Conservation (phyloP, 208 protist species). For the Leishmania guyanensis region DNA sequence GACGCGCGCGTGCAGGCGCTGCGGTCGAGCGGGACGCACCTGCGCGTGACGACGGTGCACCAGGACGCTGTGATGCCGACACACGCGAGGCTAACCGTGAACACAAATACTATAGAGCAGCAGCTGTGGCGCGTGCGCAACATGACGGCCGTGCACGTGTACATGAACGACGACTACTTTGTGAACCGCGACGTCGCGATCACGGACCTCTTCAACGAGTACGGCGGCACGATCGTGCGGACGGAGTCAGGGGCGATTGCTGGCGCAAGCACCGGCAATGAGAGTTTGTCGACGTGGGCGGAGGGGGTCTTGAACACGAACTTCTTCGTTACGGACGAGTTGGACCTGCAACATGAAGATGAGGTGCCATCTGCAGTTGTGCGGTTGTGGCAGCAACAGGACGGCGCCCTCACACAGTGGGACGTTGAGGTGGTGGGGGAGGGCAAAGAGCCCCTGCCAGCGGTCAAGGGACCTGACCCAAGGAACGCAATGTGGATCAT, state of each 20-base stretch:
- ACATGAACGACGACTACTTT: conserved; percentile 83
- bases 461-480: conserved; percentile 1
- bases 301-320: conserved; percentile 22
- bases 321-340: conserved; percentile 22
- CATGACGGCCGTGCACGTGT: conserved; percentile 56
- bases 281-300: conserved; percentile 8
- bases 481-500: conserved; percentile 5
- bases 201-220: conserved; percentile 60
- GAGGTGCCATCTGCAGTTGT: conserved; percentile 1
- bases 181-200: conserved; percentile 60
- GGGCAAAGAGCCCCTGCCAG: conserved; percentile 3
- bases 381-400: conserved; percentile 23
- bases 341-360: conserved; percentile 17
- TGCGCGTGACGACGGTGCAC: conserved; percentile 65
- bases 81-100: conserved; percentile 49
- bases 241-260: conserved; percentile 29
- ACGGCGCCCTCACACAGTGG: background rate
- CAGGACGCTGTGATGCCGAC: conserved; percentile 64
- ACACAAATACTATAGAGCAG: conserved; percentile 61
- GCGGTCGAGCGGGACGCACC: conserved; percentile 36
- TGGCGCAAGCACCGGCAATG: conserved; percentile 1
- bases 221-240: conserved; percentile 65
- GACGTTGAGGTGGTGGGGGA: conserved; percentile 6
- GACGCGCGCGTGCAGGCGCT: conserved; percentile 23
- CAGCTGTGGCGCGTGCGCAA: conserved; percentile 62